Conservation (phyloP, 1,284 basidiomycete species). For the Filobasidium uniguttulatum region DNA sequence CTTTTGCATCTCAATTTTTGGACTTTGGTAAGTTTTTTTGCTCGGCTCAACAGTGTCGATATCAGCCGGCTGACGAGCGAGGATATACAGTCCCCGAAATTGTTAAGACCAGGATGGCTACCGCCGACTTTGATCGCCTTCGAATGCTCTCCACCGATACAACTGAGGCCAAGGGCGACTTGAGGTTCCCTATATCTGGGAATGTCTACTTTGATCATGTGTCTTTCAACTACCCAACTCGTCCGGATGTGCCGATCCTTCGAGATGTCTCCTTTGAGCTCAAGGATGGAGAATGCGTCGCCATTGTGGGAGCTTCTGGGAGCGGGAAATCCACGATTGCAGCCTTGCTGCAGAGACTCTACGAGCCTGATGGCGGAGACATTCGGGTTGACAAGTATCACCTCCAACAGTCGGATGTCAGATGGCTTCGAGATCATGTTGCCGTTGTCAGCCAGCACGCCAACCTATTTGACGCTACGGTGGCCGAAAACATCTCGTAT, state of each 20-base stretch:
- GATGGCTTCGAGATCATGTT: slow-evolving; percentile 64
- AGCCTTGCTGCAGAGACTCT: slow-evolving; percentile 66
- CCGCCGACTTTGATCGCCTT: slow-evolving; percentile 59
- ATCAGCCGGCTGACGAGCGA: slow-evolving; percentile 7
- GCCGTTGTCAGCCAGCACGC: slow-evolving; percentile 75
- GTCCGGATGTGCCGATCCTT: slow-evolving; percentile 58
- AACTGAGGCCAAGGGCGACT: slow-evolving; percentile 50
- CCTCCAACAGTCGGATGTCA: slow-evolving; percentile 49
- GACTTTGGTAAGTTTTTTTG: slow-evolving; percentile 55
- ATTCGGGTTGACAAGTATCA: slow-evolving; percentile 43
- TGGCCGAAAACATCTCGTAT: slow-evolving; percentile 77
- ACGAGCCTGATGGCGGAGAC: slow-evolving; percentile 56
- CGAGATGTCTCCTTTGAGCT: slow-evolving; percentile 52
- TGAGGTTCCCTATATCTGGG: slow-evolving; percentile 53
- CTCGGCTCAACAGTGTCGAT: not conserved
- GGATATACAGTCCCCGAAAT: slow-evolving; percentile 53
- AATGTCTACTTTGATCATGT: slow-evolving; percentile 56
- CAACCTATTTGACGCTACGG: slow-evolving; percentile 69
- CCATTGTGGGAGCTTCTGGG: slow-evolving; percentile 74
- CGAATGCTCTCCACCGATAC: slow-evolving; percentile 47
- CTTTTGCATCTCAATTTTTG: slow-evolving; percentile 79
- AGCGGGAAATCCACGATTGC: slow-evolving; percentile 80
- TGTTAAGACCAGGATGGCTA: slow-evolving; percentile 63
- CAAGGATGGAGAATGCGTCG: slow-evolving; percentile 61
- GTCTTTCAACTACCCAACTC: slow-evolving; percentile 66